A percentile compares a stretch with the other conserved stretches of the same genome.
Evolutionary conservation across 2,329 filamentous ascomycete species (phyloP).

Genomic region (Xylaria sp.): DNA sequence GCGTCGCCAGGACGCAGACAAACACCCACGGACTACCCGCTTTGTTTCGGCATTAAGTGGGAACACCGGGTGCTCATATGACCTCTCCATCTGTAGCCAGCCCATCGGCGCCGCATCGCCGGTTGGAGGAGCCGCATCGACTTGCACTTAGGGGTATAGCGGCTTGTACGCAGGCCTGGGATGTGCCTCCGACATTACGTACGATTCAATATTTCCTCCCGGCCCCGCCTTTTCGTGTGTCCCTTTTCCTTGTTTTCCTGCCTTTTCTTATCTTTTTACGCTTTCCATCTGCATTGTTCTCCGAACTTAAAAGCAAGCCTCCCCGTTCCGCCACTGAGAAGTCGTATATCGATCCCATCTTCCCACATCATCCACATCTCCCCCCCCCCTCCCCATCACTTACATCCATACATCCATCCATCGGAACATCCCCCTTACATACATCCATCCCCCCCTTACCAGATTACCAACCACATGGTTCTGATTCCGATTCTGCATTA

Average conservation of each 20-base stretch:
- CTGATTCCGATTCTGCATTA: neutral
- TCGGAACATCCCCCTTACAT: too few species aligned
- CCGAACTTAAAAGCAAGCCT: slow-evolving; percentile 3
- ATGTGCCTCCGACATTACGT: slow-evolving; percentile 29
- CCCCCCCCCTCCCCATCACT: too few species aligned
- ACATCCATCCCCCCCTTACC: too few species aligned
- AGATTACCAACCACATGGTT: slow-evolving; percentile 1
- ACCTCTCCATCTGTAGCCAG: slow-evolving; percentile 18
- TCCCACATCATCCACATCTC: neutral
- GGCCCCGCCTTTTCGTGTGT: slow-evolving; percentile 26
- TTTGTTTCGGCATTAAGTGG: slow-evolving; percentile 29
- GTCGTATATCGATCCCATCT: neutral
- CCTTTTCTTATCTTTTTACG: slow-evolving; percentile 14
- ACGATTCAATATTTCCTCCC: slow-evolving; percentile 23
- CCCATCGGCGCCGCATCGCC: slow-evolving; percentile 21
- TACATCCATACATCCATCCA: too few species aligned
- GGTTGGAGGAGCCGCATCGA: slow-evolving; percentile 39
- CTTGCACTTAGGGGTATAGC: slow-evolving; percentile 57
- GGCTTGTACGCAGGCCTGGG: slow-evolving; percentile 21
- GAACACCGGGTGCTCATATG: slow-evolving; percentile 25
- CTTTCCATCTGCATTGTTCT: slow-evolving; percentile 26
- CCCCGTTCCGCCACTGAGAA: neutral
- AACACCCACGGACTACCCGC: slow-evolving; percentile 18
- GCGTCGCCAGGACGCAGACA: neutral
- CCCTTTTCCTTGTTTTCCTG: slow-evolving; percentile 8